Base-by-base conservation (phyloP, 345 rosid genomes). In the Eucalyptus viminalis region DNA sequence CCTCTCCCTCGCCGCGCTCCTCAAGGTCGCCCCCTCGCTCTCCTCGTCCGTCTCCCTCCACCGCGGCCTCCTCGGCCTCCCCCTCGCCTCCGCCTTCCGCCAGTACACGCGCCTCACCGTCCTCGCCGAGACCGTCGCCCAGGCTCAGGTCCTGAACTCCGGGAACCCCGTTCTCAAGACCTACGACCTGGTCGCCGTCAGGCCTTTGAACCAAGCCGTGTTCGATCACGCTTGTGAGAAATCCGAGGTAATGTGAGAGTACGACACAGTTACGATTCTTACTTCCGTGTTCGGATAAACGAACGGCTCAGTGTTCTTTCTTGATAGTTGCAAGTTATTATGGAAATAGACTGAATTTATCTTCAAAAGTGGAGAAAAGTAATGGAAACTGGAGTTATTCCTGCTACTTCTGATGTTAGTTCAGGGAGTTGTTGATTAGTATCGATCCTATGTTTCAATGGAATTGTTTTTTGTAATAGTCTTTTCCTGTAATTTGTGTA, bases 41-140 rank as follows among this genome's bases (percentile, higher is more conserved):
- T 89, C 94, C 86, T 92, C 96, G 76, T 95, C 99, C 76, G 95
- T 95, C 72, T 91, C 91, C 47, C 87, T 95, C 94, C 98, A 95
- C 91, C 98, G 98, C 29, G 93, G 95, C 90, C 93, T 96, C 56
- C 98, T 98, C 47, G 91, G 94, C 22, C 89, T 95, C 88, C 95
- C 96, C 4, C 94, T 94, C 87, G 65, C 92, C 89, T 91, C 97
- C 43, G 94, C 99, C 86, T 96, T 95, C 93, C 96, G 98, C 53
- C 99, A 97, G 94, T 97, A 96, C 95, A 95, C 97, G 15, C 98
- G 99, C 88, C 92, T 97, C 90, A 95, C 98, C 2, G 95, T 98
- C 87, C 89, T 87, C 31, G 94, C 94, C 5, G 98, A 98, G 40
- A 92, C 86, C 29, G 87, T 91, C 5, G 89, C 96, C 86, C 98